Conservation (phyloP, 306 rosid species). For the Medicago ruthenica region DNA sequence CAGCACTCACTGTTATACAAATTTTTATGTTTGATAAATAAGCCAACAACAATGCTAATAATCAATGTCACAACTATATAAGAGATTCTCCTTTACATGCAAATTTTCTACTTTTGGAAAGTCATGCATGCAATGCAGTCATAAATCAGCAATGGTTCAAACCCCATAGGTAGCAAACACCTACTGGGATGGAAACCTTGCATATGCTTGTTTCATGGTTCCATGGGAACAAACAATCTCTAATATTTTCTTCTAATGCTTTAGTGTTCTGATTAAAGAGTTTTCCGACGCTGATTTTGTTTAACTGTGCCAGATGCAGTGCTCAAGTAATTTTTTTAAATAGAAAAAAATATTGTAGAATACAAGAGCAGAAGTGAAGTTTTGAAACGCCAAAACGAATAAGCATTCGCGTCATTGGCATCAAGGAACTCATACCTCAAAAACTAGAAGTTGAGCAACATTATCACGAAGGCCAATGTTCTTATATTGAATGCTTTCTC, state of each 20-base stretch:
- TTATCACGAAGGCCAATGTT: slow-evolving; percentile 79
- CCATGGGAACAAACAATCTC: not conserved
- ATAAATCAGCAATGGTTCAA: not conserved
- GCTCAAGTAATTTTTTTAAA: not conserved
- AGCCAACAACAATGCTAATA: not conserved
- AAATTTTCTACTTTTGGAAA: slow-evolving; percentile 5
- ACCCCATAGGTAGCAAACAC: slow-evolving; percentile 9
- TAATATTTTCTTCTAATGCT: slow-evolving; percentile 10
- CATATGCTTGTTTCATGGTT: not conserved
- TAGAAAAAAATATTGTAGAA: not conserved
- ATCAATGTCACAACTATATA: slow-evolving; percentile 5
- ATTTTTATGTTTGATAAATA: slow-evolving; percentile 18
- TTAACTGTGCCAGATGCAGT: not conserved
- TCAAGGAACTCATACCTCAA: slow-evolving; percentile 65
- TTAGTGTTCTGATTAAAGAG: slow-evolving; percentile 3
- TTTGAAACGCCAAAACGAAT: slow-evolving; percentile 6
- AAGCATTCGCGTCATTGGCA: slow-evolving; percentile 18
- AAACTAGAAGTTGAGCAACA: slow-evolving; percentile 85
- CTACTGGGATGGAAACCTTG: not conserved
- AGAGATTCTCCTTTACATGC: not conserved
- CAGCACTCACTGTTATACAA: slow-evolving; percentile 5
- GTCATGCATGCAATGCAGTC: slow-evolving; percentile 22
- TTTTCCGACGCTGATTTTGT: not conserved
- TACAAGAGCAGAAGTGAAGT: not conserved
- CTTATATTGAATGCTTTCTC: slow-evolving; percentile 77